phyloP scores from a whole-genome alignment of 768 basidiomycete species.

The Boletus edulis region DNA sequence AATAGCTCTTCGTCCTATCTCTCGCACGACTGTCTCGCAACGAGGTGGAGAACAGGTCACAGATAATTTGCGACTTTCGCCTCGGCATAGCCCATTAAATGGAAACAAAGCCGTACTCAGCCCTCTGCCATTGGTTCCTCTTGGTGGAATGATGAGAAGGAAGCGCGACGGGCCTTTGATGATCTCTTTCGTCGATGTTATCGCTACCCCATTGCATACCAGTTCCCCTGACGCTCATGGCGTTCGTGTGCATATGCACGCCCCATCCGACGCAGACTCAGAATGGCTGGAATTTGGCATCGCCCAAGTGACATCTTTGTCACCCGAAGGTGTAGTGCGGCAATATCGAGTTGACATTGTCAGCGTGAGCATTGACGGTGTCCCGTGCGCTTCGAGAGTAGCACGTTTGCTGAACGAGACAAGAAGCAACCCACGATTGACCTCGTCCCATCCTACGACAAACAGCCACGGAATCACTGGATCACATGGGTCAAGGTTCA shows the following conservation, averaged over 20 bases:
- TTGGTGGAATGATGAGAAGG: constrained; percentile 35
- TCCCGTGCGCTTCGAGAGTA: constrained; percentile 62
- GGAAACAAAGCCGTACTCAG: constrained; percentile 15
- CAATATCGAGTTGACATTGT: constrained; percentile 48
- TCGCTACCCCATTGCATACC: constrained; percentile 49
- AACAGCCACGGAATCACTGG: constrained; percentile 58
- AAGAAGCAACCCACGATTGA: constrained; percentile 31
- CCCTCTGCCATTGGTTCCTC: constrained; percentile 12
- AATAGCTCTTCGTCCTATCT: constrained; percentile 48
- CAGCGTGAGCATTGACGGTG: constrained; percentile 61
- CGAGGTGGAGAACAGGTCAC: constrained; percentile 19
- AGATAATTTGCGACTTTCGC: constrained; percentile 21
- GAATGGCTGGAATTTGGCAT: constrained; percentile 80
- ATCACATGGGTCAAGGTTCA: constrained; percentile 63
- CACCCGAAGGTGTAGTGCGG: constrained; percentile 14
- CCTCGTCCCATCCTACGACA: constrained; percentile 46
- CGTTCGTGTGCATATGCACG: constrained; percentile 54
- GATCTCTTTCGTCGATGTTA: constrained; percentile 56
- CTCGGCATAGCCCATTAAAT: constrained; percentile 19
- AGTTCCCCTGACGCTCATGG: constrained; percentile 49
- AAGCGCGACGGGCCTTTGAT: constrained; percentile 56
- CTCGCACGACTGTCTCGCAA: constrained; percentile 21
- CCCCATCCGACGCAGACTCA: constrained; percentile 56
- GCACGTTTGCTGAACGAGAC: constrained; percentile 37
- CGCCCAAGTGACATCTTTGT: constrained; percentile 38